These are phyloP conservation scores for Rhododendron kiyosumense DNA, from an alignment of 148 eudicot genomes.

Conservation along the genomic window DNA sequence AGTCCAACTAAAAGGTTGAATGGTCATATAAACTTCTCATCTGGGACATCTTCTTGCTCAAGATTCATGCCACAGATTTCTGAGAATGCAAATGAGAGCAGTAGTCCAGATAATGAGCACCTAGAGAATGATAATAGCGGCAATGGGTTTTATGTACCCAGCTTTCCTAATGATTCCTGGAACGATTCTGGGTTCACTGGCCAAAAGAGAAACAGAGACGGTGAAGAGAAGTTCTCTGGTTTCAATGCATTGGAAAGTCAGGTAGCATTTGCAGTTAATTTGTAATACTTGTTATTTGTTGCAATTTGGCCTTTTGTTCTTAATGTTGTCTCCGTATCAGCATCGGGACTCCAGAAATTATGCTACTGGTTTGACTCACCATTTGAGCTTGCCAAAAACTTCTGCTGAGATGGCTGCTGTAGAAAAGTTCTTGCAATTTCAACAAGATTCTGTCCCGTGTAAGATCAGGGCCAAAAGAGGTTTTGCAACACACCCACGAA, in stretches of 20 bases:
- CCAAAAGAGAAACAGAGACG: slow-evolving; percentile 40
- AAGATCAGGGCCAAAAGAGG: slow-evolving; percentile 54
- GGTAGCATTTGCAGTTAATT: slow-evolving; percentile 22
- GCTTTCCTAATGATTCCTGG: slow-evolving; percentile 26
- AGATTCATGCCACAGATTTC: slow-evolving; percentile 40
- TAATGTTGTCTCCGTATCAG: slow-evolving; percentile 24
- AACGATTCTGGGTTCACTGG: slow-evolving; percentile 25
- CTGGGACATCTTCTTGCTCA: slow-evolving; percentile 22
- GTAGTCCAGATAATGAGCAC: slow-evolving; percentile 16
- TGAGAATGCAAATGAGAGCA: slow-evolving; percentile 30
- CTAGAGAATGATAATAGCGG: slow-evolving; percentile 12
- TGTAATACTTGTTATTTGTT: background rate
- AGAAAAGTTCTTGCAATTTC: slow-evolving; percentile 40
- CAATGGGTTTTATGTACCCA: slow-evolving; percentile 10
- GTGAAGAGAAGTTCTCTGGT: slow-evolving; percentile 27
- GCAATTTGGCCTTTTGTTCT: background rate
- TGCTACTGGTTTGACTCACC: slow-evolving; percentile 35
- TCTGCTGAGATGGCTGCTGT: slow-evolving; percentile 34
- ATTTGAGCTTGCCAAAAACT: slow-evolving; percentile 48
- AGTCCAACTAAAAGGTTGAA: slow-evolving; percentile 26
- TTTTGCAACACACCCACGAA: slow-evolving; percentile 57
- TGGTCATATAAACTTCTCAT: slow-evolving; percentile 30
- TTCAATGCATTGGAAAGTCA: slow-evolving; percentile 27
- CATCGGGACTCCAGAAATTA: slow-evolving; percentile 21
- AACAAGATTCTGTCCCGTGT: slow-evolving; percentile 41